A percentile compares a stretch with the other conserved stretches of the same genome.
These are phyloP conservation scores for Chaetomiaceae sp. DNA, from an alignment of 2,329 filamentous ascomycete genomes.

Conservation along the genomic window DNA sequence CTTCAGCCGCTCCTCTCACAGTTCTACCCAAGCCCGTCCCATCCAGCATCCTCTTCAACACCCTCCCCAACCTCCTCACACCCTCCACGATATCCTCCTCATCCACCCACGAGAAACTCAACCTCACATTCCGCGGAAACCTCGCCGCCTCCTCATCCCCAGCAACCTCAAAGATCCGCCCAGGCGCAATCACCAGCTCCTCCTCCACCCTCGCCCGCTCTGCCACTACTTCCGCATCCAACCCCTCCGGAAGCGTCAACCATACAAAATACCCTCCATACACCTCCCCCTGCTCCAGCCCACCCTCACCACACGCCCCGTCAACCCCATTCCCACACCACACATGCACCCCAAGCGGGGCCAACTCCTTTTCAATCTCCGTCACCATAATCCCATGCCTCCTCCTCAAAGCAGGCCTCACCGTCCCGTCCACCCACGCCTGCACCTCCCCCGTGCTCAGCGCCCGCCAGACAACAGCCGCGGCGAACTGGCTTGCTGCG, in stretches of 20 bases:
- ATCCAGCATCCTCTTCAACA: constrained; percentile 32
- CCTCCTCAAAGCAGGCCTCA: constrained; percentile 43
- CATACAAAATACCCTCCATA: constrained; percentile 87
- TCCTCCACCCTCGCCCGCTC: constrained; percentile 56
- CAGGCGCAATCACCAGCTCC: constrained; percentile 63
- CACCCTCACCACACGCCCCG: constrained; percentile 24
- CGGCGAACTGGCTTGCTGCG: constrained; percentile 48
- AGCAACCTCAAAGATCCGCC: constrained; percentile 64
- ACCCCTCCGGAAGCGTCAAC: constrained; percentile 56
- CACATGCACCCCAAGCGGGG: constrained; percentile 56
- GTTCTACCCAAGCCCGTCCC: background rate
- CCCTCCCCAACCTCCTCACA: constrained; percentile 42
- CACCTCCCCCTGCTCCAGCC: constrained; percentile 38
- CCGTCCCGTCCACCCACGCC: constrained; percentile 38
- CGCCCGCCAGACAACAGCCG: constrained; percentile 48
- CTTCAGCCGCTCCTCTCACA: background rate
- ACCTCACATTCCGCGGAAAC: constrained; percentile 57
- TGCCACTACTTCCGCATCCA: constrained; percentile 53
- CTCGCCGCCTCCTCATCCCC: constrained; percentile 49
- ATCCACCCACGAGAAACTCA: constrained; percentile 72
- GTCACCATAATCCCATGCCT: constrained; percentile 49
- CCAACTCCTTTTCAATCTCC: constrained; percentile 56
- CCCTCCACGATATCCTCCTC: constrained; percentile 63
- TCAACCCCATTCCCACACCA: constrained; percentile 3
- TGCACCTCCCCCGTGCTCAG: constrained; percentile 42